Conservation (phyloP, 2,329 filamentous ascomycete species). For the Colletotrichum karsti region DNA sequence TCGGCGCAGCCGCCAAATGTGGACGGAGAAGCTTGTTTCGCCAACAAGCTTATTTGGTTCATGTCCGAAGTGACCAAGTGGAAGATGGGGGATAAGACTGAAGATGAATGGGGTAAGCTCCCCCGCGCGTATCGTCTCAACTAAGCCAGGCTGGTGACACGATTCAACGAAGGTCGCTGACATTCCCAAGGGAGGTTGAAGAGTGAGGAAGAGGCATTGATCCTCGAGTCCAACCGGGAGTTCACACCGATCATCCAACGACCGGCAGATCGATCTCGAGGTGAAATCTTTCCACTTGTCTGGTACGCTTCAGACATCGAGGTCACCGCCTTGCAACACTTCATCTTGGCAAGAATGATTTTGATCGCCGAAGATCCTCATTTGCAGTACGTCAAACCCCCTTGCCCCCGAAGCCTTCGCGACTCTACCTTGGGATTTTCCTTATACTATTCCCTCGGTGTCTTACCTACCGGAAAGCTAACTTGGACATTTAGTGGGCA, state of each 20-base stretch:
- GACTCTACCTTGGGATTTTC: too few species aligned
- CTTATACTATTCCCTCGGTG: too few species aligned
- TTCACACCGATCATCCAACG: conserved; percentile 42
- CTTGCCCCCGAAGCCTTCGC: not conserved
- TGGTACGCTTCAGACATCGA: conserved; percentile 50
- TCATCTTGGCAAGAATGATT: conserved; percentile 48
- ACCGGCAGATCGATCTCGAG: conserved; percentile 43
- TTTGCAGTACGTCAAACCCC: conserved; percentile 40
- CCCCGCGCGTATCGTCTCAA: too few species aligned
- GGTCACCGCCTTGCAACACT: conserved; percentile 49
- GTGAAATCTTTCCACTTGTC: conserved; percentile 49
- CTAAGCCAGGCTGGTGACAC: too few species aligned
- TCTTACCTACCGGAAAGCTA: too few species aligned
- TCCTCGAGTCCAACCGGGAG: not conserved
- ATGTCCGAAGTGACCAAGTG: conserved; percentile 50
- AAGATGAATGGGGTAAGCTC: conserved; percentile 46
- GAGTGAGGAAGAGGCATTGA: not conserved
- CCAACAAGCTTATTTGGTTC: conserved; percentile 50
- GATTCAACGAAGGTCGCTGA: too few species aligned
- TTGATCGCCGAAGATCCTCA: conserved; percentile 48
- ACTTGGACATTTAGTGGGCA: conserved; percentile 12
- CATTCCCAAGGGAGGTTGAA: conserved; percentile 1
- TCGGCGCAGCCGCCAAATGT: conserved; percentile 41
- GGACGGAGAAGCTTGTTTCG: conserved; percentile 43
- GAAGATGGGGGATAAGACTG: conserved; percentile 46